Evolutionary conservation across 1,284 basidiomycete genomes (phyloP), one percentile per base, ranked within the genome.

Genomic region (Ustanciosporium gigantosporum): DNA sequence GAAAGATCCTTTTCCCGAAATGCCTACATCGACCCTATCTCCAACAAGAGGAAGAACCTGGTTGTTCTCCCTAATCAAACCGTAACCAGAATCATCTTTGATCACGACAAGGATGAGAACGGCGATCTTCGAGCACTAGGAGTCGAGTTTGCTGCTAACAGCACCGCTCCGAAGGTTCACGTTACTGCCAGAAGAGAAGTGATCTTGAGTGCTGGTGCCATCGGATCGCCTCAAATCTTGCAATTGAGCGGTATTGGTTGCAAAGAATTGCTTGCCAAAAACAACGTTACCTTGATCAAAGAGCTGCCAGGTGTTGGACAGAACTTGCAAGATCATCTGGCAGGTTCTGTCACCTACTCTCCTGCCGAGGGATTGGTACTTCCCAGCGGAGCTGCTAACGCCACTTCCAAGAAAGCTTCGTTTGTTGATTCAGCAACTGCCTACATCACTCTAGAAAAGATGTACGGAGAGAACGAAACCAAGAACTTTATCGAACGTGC

Each of bases 231-330:
- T 1, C 79, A 82, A 52, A 78, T 84, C 17, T 75, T 84, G 0
- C 82, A 83, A 50, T 69, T 83, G 3, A 82, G 81, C 2, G 83
- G 83, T 5, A 81, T 84, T 31, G 83, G 83, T 6, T 64, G 78
- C 38, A 70, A 66, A 17, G 73, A 78, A 11, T 66, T 82, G 1
- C 76, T 84, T 11, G 55, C 70, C 11, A 70, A 60, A 29, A 60
- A 80, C n/a, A 79, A 79, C 9, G 76, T 84, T 15, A 71, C 77
- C 2, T 45, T 79, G 4, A 76, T 79, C 44, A 65, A 82, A 25
- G 74, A 81, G 22, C 77, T 84, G 14, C 79, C 81, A 5, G 82
- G 82, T 4, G 82, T 84, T 2, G 83, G 83, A 5, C 78, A 79
- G 58, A 84, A 84, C 64, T 70, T 83, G 6, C 83, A 83, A 45